Base-by-base conservation (phyloP, 2,329 filamentous ascomycete genomes). In the Fusarium sp. region DNA sequence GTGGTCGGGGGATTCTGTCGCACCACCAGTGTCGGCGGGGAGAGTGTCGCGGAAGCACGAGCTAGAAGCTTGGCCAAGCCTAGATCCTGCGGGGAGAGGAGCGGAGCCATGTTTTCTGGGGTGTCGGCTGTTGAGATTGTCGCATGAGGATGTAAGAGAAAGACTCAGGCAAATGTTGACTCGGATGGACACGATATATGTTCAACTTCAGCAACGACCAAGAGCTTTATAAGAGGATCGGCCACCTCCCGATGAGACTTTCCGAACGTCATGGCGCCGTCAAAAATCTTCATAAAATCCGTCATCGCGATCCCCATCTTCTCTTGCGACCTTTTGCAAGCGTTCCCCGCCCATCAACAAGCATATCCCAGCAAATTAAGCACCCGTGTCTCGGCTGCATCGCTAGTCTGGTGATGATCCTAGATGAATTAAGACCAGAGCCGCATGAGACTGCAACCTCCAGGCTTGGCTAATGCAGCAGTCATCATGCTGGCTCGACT, bases 1-100 rank as follows among this genome's bases (percentile, higher is more conserved):
- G 76, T 73, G 11, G 70, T 67, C 3, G 70, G 59, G 18, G 68
- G 52, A 10, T 62, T 62, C 73, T 79, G 77, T 27, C 77, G 75
- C 1, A 58, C 56, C 5, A 78, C 74, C 13, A 77, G 52, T 7
- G 65, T 74, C 20, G 69, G 74, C 29, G 64, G 35, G 29, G 64
- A 67, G n/a, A 67, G 31, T 0, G 75, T 77, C 16, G 67, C 48
- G 4, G 74, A 77, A 14, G 69, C 69, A 43, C 66, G 64, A 31
- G 67, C 59, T 10, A 76, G 58, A 65, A 76, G 33, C 41, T 63
- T 39, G 33, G 72, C 62, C 29, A 77, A 35, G 52, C 69, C 69
- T 16, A 67, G 60, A 59, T 76, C 74, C 29, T 50, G 64, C 9
- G 62, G 54, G 57, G 72, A 71, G 27, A 18, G 29, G 24, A 77